Conservation (phyloP, 768 basidiomycete genomes). For the Rhodotorula diobovata region DNA sequence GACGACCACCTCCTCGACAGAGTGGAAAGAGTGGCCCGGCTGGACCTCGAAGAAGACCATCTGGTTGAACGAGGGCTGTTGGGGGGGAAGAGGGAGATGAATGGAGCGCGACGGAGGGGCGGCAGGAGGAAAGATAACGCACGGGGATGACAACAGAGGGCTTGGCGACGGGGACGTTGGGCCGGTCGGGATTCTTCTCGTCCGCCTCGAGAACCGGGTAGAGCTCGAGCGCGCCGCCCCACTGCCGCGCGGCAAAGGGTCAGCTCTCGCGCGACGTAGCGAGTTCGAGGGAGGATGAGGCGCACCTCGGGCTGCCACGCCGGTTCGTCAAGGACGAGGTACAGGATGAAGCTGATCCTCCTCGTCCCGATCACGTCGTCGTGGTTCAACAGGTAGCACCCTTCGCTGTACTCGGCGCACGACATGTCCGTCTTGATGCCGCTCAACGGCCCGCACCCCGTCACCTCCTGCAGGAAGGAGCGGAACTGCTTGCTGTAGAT, state of each 20-base stretch:
- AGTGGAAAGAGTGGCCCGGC: constrained; percentile 90
- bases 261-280: background rate
- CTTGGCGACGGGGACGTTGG: constrained; percentile 59
- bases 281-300: background rate
- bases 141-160: constrained; percentile 51
- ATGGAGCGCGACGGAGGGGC: constrained; percentile 48
- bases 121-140: too few relatives aligned
- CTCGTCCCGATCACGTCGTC: constrained; percentile 96
- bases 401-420: constrained; percentile 81
- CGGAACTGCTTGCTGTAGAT: constrained; percentile 84
- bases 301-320: constrained; percentile 67
- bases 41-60: constrained; percentile 64
- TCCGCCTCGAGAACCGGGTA: constrained; percentile 60
- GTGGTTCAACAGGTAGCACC: constrained; percentile 92
- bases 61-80: constrained; percentile 42
- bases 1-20: constrained; percentile 86
- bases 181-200: constrained; percentile 51
- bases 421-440: constrained; percentile 93
- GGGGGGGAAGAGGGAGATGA: constrained; percentile 46
- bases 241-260: constrained; percentile 44
- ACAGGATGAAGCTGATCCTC: constrained; percentile 91
- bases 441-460: constrained; percentile 85
- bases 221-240: constrained; percentile 90
- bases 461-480: constrained; percentile 73
- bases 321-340: constrained; percentile 72